Evolutionary conservation across 2,329 filamentous ascomycete genomes (phyloP).

Genomic region (Salinomyces thailandicus): DNA sequence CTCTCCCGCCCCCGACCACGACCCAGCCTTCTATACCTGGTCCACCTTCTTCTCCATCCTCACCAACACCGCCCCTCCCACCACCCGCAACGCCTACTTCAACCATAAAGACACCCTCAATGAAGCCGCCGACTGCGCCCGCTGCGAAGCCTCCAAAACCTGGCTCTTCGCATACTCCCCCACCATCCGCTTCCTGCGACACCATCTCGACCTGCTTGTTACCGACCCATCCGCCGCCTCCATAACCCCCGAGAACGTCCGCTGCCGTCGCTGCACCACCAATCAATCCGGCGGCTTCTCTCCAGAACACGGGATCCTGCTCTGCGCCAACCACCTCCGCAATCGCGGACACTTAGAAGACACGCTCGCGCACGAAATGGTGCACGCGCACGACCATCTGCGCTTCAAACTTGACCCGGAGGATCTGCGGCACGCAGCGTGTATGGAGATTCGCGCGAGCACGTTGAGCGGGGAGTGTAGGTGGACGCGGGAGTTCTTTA

Average conservation of each 20-base stretch:
- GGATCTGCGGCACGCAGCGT: conserved; percentile 82
- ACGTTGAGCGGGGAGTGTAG: conserved; percentile 91
- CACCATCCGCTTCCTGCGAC: conserved; percentile 72
- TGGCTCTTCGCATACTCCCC: conserved; percentile 80
- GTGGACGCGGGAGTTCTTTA: conserved; percentile 77
- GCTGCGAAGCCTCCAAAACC: conserved; percentile 71
- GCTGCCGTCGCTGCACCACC: conserved; percentile 67
- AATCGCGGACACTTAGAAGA: conserved; percentile 79
- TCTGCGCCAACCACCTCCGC: conserved; percentile 86
- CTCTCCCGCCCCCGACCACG: conserved; percentile 8
- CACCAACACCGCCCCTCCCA: conserved; percentile 57
- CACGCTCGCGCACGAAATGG: conserved; percentile 92
- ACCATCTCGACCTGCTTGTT: conserved; percentile 70
- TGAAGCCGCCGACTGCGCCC: conserved; percentile 66
- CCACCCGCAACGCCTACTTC: conserved; percentile 66
- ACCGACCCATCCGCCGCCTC: conserved; percentile 39
- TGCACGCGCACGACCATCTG: conserved; percentile 90
- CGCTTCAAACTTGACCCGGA: conserved; percentile 80
- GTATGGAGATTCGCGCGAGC: conserved; percentile 89
- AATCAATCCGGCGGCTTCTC: conserved; percentile 75
- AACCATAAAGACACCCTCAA: conserved; percentile 63
- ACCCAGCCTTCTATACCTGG: conserved; percentile 48
- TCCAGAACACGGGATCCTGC: conserved; percentile 72
- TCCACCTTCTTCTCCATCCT: conserved; percentile 79
- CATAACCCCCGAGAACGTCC: conserved; percentile 63